Base-by-base conservation (phyloP, 106 monocot species). In the Gastrodia elata region DNA sequence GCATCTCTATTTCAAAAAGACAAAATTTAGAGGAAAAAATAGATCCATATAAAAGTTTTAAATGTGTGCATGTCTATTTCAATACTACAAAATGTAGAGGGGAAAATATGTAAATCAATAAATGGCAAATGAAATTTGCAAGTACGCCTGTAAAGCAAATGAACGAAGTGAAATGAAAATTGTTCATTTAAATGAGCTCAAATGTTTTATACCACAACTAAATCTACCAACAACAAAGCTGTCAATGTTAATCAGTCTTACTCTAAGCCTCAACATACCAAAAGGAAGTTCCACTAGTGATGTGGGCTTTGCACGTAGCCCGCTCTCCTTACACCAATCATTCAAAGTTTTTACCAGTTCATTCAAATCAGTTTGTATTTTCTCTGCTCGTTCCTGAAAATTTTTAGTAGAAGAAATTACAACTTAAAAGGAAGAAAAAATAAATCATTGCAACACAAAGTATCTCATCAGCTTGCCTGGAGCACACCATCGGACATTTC, bases 361-460 rank as follows among this genome's bases (percentile, higher is more conserved):
- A 65, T 94, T 90, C 22, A 94, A 68, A 73, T 94, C 89, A 78
- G 83, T 76, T 82, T 94, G 90, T 65, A 94, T 88, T 41, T 84
- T 64, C 74, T 90, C 90, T 73, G 87, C 94, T 70, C 87, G 90
- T 75, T 86, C 89, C 94, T 94, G 81, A 26, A 68, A 68, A 48
- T 34, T 67, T n/a, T n/a, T n/a, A 46, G 25, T 14, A 42, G 3
- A 42, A 72, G 30, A 59, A 32, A 32, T 28, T 61, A 24, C 30
- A 30, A 78, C 43, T 52, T 9, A 6, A n/a, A 0, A 67, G 36
- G 37, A 16, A 39, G 24, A 20, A 52, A 73, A 24, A 38, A 48
- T 38, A 58, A 2, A 38, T n/a, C 8, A 27, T 73, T 37, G 7
- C 25, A 68, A 52, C 30, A 36, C 15, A 67, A 13, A 73, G n/a